Conservation (phyloP, 2,329 filamentous ascomycete species). For the Pyrenophora seminiperda region DNA sequence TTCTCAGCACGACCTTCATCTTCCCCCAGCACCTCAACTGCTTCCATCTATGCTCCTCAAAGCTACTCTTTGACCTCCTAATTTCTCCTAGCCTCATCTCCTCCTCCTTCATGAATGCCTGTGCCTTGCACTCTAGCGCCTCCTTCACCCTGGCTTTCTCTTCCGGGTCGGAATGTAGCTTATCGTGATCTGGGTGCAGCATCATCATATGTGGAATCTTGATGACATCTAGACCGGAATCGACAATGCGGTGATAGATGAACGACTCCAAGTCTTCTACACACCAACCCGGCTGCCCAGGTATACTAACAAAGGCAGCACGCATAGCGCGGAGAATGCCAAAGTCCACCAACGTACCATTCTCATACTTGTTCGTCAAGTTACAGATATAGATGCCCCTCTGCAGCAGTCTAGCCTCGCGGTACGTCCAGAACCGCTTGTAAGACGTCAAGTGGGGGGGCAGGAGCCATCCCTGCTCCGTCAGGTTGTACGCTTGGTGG, state of each 20-base stretch:
- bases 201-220: slow-evolving; percentile 15
- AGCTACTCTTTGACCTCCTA: slow-evolving; percentile 1
- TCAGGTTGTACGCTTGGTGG: slow-evolving; percentile 10
- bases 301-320: slow-evolving; percentile 13
- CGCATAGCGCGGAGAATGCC: slow-evolving; percentile 19
- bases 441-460: slow-evolving; percentile 9
- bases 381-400: slow-evolving; percentile 13
- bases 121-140: too few species aligned
- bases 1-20: slow-evolving; percentile 1
- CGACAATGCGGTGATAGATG: slow-evolving; percentile 16
- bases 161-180: too few species aligned
- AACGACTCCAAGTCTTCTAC: slow-evolving; percentile 9
- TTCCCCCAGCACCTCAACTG: slow-evolving; percentile 9
- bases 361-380: slow-evolving; percentile 5
- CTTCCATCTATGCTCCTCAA: too few species aligned
- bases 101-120: too few species aligned
- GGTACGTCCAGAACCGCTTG: slow-evolving; percentile 18
- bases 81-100: slow-evolving; percentile 8
- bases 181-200: slow-evolving; percentile 19
- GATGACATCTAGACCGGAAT: slow-evolving; percentile 5
- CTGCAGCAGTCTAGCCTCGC: slow-evolving; percentile 18
- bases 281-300: slow-evolving; percentile 6
- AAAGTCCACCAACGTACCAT: slow-evolving; percentile 14
- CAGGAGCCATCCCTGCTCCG: background rate
- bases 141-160: too few species aligned